Evolutionary conservation across 352 stramenopile genomes (phyloP).

Genomic region (Globisporangium sylvaticum): DNA sequence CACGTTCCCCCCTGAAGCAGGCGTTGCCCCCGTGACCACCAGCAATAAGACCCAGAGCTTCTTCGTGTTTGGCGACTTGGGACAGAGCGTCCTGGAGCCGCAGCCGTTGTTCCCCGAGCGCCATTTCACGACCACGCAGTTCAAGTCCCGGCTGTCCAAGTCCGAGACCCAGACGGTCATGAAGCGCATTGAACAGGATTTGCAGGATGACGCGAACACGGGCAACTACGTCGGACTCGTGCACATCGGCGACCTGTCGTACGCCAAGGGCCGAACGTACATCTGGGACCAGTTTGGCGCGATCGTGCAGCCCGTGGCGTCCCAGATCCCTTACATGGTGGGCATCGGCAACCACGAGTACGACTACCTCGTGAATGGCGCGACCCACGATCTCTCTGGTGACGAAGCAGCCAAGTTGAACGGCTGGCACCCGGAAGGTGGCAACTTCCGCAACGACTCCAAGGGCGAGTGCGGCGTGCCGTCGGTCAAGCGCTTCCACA

Average conservation of each 20-base stretch:
- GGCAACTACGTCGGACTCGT: conserved; percentile 47
- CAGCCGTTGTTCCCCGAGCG: background rate
- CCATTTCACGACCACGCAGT: background rate
- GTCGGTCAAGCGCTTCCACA: conserved; percentile 46
- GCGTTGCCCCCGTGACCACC: background rate
- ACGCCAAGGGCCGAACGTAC: conserved; percentile 54
- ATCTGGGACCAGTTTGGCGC: conserved; percentile 79
- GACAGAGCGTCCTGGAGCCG: conserved; percentile 16
- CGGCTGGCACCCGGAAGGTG: conserved; percentile 24
- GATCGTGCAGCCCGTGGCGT: conserved; percentile 71
- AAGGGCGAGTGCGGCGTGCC: conserved; percentile 73
- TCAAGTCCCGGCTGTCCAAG: conserved; percentile 12
- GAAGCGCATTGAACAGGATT: conserved; percentile 29
- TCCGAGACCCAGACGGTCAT: conserved; percentile 30
- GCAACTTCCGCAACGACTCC: conserved; percentile 30
- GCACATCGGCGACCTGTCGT: conserved; percentile 76
- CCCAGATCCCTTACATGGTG: conserved; percentile 64
- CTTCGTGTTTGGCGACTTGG: conserved; percentile 31
- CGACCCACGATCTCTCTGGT: conserved; percentile 34
- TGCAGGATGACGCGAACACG: conserved; percentile 13
- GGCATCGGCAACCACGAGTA: conserved; percentile 43
- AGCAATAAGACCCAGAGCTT: conserved; percentile 18
- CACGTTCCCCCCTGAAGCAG: conserved; percentile 19
- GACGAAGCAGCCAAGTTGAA: conserved; percentile 18
- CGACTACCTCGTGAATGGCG: conserved; percentile 29